These are phyloP conservation scores for Rhizopogon roseolus DNA, from an alignment of 768 basidiomycete species.

Conservation along the genomic window DNA sequence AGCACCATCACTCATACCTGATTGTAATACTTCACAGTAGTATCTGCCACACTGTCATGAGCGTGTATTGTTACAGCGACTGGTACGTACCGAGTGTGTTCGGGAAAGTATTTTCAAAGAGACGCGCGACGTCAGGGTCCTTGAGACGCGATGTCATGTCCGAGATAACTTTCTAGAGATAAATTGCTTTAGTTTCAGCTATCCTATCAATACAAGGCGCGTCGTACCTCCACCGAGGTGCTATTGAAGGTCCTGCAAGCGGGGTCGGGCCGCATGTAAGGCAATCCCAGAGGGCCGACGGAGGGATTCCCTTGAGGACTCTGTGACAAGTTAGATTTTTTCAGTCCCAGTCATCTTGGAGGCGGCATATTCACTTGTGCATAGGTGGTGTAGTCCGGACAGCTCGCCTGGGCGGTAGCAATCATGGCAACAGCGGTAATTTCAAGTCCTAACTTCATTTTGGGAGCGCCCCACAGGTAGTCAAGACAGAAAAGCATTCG, in stretches of 20 bases:
- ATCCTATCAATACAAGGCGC: neutral
- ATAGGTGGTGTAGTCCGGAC: constrained; percentile 60
- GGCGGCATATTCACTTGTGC: constrained; percentile 38
- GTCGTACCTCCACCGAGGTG: constrained; percentile 63
- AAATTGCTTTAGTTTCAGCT: neutral
- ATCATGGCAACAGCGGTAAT: constrained; percentile 15
- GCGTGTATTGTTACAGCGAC: neutral
- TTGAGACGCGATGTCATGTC: constrained; percentile 70
- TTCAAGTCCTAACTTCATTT: constrained; percentile 19
- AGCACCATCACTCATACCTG: constrained; percentile 29
- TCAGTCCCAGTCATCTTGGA: neutral
- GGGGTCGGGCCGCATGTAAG: constrained; percentile 68
- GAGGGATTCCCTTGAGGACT: constrained; percentile 57
- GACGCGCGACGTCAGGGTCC: constrained; percentile 70
- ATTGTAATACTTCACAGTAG: constrained; percentile 74
- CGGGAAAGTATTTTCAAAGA: constrained; percentile 82
- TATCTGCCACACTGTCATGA: constrained; percentile 40
- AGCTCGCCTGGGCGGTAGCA: constrained; percentile 28
- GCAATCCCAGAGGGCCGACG: constrained; percentile 54
- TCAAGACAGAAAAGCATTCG: neutral
- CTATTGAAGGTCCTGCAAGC: constrained; percentile 76
- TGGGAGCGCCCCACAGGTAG: constrained; percentile 7
- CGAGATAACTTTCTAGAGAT: constrained; percentile 56
- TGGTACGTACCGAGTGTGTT: constrained; percentile 62
- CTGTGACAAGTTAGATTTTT: constrained; percentile 25